These are phyloP conservation scores for Hypoxylon rickii DNA, from an alignment of 495 filamentous ascomycete genomes.

Conservation along the genomic window DNA sequence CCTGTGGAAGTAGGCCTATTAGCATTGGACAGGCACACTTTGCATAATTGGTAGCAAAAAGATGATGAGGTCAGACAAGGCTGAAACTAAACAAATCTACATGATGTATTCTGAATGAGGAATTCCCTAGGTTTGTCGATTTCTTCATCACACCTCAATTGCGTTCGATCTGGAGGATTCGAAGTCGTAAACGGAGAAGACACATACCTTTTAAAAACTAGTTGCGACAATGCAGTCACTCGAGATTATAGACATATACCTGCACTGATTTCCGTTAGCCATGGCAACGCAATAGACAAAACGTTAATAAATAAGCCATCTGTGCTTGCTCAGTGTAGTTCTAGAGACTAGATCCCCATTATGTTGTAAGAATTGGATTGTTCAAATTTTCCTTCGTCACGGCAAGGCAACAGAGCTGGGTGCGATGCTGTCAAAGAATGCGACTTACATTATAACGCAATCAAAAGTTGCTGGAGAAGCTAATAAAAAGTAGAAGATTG, in stretches of 20 bases:
- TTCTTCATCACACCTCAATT: slow-evolving; percentile 75
- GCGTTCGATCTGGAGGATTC: not conserved
- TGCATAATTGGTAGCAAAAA: slow-evolving; percentile 35
- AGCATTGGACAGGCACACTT: slow-evolving; percentile 39
- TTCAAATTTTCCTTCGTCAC: slow-evolving; percentile 63
- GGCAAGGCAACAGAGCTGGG: slow-evolving; percentile 43
- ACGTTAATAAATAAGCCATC: not conserved
- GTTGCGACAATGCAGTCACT: not conserved
- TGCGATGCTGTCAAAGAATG: not conserved
- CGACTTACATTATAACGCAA: slow-evolving; percentile 24
- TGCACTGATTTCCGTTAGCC: slow-evolving; percentile 10
- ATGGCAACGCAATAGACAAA: not conserved
- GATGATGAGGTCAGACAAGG: slow-evolving; percentile 83
- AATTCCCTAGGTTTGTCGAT: slow-evolving; percentile 86
- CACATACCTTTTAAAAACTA: slow-evolving; percentile 33
- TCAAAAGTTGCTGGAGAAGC: slow-evolving; percentile 13
- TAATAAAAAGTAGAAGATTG: not conserved
- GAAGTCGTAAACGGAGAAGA: slow-evolving; percentile 7
- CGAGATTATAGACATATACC: not conserved
- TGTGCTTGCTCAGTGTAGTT: slow-evolving; percentile 68
- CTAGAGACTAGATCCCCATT: slow-evolving; percentile 70
- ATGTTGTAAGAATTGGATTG: slow-evolving; percentile 82
- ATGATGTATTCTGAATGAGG: slow-evolving; percentile 91
- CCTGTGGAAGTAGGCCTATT: slow-evolving; percentile 51
- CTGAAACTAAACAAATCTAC: slow-evolving; percentile 97